Conservation (phyloP, 345 rosid species). For the Turritis glabra region DNA sequence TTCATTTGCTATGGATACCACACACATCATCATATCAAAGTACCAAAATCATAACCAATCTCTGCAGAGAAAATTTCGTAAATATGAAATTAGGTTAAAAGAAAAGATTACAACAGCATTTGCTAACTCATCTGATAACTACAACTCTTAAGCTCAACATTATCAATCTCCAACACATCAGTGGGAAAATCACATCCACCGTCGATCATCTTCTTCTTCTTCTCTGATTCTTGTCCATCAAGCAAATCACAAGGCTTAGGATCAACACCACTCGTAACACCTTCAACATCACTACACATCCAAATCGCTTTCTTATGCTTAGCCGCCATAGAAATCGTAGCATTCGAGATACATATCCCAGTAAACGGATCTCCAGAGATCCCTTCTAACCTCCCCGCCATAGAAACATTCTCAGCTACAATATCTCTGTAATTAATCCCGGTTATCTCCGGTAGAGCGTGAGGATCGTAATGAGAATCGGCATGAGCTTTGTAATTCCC, state of each 20-base stretch:
- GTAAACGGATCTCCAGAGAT: conserved; percentile 45
- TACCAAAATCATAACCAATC: not conserved
- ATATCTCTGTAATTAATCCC: conserved; percentile 55
- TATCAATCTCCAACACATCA: conserved; percentile 62
- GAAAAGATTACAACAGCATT: not conserved
- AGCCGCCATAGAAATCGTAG: conserved; percentile 44
- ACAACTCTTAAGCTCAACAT: conserved; percentile 59
- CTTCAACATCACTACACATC: conserved; percentile 66
- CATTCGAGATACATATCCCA: conserved; percentile 70
- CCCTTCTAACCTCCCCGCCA: conserved; percentile 54
- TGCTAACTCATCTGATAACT: conserved; percentile 38
- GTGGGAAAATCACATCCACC: conserved; percentile 64
- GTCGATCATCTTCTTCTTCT: not conserved
- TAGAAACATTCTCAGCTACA: conserved; percentile 55
- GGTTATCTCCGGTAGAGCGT: conserved; percentile 53
- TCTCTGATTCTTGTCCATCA: conserved; percentile 21
- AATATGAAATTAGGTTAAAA: not conserved
- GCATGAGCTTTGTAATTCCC: conserved; percentile 58
- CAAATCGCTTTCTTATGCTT: conserved; percentile 49
- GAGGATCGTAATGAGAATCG: conserved; percentile 52
- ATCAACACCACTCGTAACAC: conserved; percentile 49
- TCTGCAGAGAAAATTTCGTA: not conserved
- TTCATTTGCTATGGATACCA: not conserved
- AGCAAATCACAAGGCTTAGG: conserved; percentile 54
- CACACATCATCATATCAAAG: not conserved